Conservation (phyloP, 495 filamentous ascomycete genomes). For the Lophiostoma macrostomum region DNA sequence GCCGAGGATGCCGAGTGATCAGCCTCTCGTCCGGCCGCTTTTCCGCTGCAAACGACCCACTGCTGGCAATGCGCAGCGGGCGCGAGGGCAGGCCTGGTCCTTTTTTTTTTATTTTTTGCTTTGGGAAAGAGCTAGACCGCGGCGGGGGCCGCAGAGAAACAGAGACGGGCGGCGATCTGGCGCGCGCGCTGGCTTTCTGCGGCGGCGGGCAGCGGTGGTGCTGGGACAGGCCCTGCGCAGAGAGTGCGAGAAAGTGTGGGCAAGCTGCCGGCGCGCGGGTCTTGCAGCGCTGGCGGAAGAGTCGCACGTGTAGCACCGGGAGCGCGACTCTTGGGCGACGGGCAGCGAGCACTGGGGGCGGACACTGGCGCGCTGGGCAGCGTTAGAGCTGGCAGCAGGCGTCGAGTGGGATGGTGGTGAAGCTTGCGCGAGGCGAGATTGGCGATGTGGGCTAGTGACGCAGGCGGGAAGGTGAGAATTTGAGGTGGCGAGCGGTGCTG, state of each 20-base stretch:
- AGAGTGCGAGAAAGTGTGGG: constrained; percentile 12
- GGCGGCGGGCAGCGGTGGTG: neutral
- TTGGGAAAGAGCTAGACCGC: too few relatives aligned
- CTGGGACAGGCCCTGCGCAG: constrained; percentile 11
- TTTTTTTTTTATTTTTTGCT: too few relatives aligned
- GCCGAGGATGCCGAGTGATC: constrained; percentile 29
- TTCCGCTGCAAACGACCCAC: constrained; percentile 18
- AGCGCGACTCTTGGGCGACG: constrained; percentile 7
- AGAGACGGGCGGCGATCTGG: neutral
- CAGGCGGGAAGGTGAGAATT: constrained; percentile 28
- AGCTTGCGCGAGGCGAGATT: constrained; percentile 12
- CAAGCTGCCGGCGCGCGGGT: neutral
- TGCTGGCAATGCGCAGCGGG: neutral
- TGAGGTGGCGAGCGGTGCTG: neutral
- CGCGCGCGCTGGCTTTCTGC: neutral
- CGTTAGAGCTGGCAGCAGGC: neutral
- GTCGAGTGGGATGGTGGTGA: constrained; percentile 1
- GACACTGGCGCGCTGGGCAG: neutral
- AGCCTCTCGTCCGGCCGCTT: constrained; percentile 24
- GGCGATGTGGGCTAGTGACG: constrained; percentile 28
- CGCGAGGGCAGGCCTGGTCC: neutral
- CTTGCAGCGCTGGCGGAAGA: constrained; percentile 7
- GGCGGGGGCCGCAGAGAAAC: neutral
- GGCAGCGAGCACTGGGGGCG: neutral
- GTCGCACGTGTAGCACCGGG: constrained; percentile 32